Base-by-base conservation (phyloP, 2,329 filamentous ascomycete species). In the Lachnellula arida region DNA sequence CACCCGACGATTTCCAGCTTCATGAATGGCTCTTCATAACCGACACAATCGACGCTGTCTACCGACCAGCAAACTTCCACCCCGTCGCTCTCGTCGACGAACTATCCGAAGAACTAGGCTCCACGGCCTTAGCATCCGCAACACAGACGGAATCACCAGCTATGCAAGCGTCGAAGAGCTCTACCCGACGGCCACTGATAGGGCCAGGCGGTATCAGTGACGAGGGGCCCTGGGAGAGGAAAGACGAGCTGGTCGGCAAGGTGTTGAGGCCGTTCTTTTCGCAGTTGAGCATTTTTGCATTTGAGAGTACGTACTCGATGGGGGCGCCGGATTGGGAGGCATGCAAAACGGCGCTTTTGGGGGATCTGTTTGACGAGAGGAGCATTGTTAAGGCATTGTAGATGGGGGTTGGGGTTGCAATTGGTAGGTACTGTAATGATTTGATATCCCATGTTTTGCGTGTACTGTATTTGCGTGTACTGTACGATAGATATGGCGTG, bases 1-100 rank as follows among this genome's bases (percentile, higher is more conserved):
- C 89, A 4, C 93, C 92, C 0, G 94, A 99, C 64, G 94, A 99
- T 70, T 99, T 97, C 73, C 94, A 97, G 72, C 81, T 97, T n/a
- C 88, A 96, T 67, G 91, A 97, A 75, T 99, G 94, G 94, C 82
- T 97, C 4, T 99, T 96, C 71, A 86, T 99, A 54, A 96, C 91
- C 1, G 94, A 99, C 72, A 97, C 93, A 14, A 92, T 97, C 61
- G 94, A 99, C 66, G 92, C 94, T 1, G 89, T 99, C 35, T 96
- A 99, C 72, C 85, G 89, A 12, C 86, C 90, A 0, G 74, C 83
- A 14, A 76, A 78, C 51, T 87, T 86, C 74, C 80, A 85, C 58
- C 81, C 90, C 1, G 76, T 88, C 2, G 90, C 90, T 2, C 80
- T 97, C 5, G 87, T 89, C 0, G 94, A 97, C 65, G 89, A 94